phyloP scores from a whole-genome alignment of 2,329 filamentous ascomycete species.

The Cryphonectria radicalis region DNA sequence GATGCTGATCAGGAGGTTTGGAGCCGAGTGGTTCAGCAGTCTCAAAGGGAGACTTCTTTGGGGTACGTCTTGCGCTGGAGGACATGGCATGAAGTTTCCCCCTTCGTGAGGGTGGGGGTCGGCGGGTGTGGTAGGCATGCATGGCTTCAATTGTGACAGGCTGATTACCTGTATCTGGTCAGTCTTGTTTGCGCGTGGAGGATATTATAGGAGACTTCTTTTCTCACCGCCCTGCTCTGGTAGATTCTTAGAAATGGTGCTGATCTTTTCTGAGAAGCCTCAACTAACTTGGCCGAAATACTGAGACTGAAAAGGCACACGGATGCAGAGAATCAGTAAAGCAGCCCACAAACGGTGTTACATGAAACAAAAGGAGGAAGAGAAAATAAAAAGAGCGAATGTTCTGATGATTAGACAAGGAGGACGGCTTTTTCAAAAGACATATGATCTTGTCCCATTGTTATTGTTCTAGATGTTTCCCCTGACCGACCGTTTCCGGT shows the following conservation, averaged over 20 bases:
- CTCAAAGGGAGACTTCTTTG: not conserved
- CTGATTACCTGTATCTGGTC: not conserved
- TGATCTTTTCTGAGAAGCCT: not conserved
- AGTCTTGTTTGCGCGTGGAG: not conserved
- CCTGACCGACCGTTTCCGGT: constrained; percentile 23
- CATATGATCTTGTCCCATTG: not conserved
- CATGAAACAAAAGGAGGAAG: not conserved
- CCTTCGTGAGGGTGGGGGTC: not conserved
- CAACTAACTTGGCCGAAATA: not conserved
- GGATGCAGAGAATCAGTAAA: not conserved
- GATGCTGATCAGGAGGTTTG: not conserved
- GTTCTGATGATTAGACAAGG: not conserved
- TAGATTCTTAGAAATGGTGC: not conserved
- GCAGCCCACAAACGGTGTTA: not conserved
- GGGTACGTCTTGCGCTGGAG: not conserved
- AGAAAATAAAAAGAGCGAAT: not conserved
- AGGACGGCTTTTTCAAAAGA: not conserved
- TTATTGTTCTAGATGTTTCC: constrained; percentile 12
- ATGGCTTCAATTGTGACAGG: not conserved
- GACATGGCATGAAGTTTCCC: not conserved
- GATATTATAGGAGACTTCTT: too few relatives aligned
- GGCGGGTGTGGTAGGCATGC: not conserved
- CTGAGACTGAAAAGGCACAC: not conserved
- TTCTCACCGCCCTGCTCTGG: not conserved
- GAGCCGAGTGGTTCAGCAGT: not conserved